Base-by-base conservation (phyloP, 805 yeast species). In the Candida bentonensis region DNA sequence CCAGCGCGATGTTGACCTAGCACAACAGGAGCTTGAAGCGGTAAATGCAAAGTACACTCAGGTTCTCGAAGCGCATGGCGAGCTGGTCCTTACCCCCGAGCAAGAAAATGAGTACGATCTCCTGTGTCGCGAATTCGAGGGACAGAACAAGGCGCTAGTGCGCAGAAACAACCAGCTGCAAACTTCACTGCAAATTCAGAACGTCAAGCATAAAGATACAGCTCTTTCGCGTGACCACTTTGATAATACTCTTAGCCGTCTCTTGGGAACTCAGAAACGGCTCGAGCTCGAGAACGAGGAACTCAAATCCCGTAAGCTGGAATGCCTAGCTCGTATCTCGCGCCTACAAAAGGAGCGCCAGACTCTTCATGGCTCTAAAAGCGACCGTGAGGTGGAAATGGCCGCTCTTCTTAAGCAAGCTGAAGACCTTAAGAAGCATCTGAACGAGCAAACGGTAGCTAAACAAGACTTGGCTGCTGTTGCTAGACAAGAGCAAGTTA, bases 371-470 rank as follows among this genome's bases (percentile, higher is more conserved):
- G 36, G 47, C 45, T 15, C 46, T 53, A 40, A n/a, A 53, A 3
- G 56, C 49, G 22, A 41, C 42, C n/a, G 42, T 47, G 7, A 28
- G 42, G 23, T 51, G 43, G 9, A 40, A 46, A 21, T 27, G 43
- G n/a, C 40, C 39, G 1, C 40, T 44, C 3, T 43, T 46, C 64
- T 74, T 36, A 59, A 63, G 23, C 78, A 76, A 40, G 86, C 85
- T 57, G 76, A 77, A 36, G 21, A 46, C 1, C 62, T 85, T 46
- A 72, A 83, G 55, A 75, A 73, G 28, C 50, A 65, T 42, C 84
- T 73, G 47, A 50, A 46, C 40, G 43, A 45, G 36, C 47, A 43
- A 22, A 55, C 61, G 1, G 47, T 59, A 4, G 39, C 40, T 5
- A 53, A 56, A 36, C 56, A 51, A 44, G 42, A 49, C 7, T 23